Conservation (phyloP, 768 basidiomycete species). For the Psilocybe subaeruginosa region DNA sequence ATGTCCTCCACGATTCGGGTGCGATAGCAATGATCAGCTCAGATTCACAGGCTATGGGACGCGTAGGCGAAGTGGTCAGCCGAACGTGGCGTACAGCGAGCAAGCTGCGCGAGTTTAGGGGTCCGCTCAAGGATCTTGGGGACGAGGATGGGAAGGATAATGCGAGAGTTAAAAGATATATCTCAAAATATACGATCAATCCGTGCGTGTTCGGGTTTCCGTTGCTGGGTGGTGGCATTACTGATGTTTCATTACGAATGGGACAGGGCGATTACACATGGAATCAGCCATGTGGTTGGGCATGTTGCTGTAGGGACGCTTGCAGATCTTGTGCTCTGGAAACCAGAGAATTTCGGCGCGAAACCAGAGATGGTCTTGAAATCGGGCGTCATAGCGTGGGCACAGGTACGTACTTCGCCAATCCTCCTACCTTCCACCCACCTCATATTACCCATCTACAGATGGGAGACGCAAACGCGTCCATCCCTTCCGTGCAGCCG, state of each 20-base stretch:
- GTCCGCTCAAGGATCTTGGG: conserved; percentile 71
- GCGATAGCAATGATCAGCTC: conserved; percentile 97
- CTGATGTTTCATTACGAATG: conserved; percentile 6
- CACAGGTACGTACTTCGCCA: conserved; percentile 58
- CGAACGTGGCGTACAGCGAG: conserved; percentile 97
- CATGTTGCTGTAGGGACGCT: conserved; percentile 81
- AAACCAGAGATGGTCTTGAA: conserved; percentile 96
- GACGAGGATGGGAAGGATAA: conserved; percentile 80
- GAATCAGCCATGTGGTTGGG: conserved; percentile 86
- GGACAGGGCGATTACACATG: conserved; percentile 87
- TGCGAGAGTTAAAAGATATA: conserved; percentile 89
- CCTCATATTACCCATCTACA: conserved; percentile 29
- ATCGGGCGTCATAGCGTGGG: conserved; percentile 90
- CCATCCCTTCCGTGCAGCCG: conserved; percentile 96
- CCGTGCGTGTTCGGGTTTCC: conserved; percentile 60
- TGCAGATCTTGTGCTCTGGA: conserved; percentile 96
- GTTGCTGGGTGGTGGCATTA: background rate
- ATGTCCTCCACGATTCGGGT: conserved; percentile 89
- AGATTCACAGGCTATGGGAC: conserved; percentile 98
- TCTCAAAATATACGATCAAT: conserved; percentile 97
- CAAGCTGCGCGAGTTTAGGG: conserved; percentile 84
- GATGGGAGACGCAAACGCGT: conserved; percentile 98
- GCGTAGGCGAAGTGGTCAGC: conserved; percentile 91
- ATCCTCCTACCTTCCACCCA: background rate
- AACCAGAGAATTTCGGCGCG: conserved; percentile 89